phyloP scores from a whole-genome alignment of 345 rosid species.

The Cardiospermum halicacabum region DNA sequence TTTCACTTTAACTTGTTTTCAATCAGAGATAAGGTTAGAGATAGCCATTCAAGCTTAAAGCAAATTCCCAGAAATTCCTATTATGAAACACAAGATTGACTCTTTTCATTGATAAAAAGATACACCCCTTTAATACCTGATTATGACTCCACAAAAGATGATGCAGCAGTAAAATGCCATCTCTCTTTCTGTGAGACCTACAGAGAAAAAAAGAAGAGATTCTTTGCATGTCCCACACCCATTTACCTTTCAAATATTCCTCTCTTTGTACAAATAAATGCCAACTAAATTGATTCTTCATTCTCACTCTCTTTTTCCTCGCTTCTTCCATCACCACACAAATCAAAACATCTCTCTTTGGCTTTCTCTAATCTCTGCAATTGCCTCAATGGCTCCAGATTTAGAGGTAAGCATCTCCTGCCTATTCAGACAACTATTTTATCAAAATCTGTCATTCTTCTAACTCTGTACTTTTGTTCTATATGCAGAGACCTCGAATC shows the following conservation, averaged over 20 bases:
- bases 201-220: constrained; percentile 37
- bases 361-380: constrained; percentile 19
- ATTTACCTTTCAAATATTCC: constrained; percentile 55
- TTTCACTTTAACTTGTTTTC: constrained; percentile 8
- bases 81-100: constrained; percentile 7
- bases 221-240: constrained; percentile 63
- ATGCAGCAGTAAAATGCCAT: constrained; percentile 11
- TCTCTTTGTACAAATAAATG: constrained; percentile 33
- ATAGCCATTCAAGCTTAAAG: constrained; percentile 26
- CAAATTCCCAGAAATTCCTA: constrained; percentile 26
- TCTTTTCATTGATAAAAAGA: constrained; percentile 4
- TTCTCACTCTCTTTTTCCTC: constrained; percentile 16
- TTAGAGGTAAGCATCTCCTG: constrained; percentile 30
- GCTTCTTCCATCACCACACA: constrained; percentile 15
- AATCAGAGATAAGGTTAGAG: constrained; percentile 36
- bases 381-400: constrained; percentile 40
- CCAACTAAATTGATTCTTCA: constrained; percentile 39
- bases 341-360: constrained; percentile 10
- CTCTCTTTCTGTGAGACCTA: background rate
- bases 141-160: constrained; percentile 19
- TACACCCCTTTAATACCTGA: constrained; percentile 18
- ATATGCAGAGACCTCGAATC: constrained; percentile 50
- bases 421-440: background rate
- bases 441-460: background rate
- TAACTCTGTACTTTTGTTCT: background rate